These are phyloP conservation scores for Sphagnum magellanicum DNA, from an alignment of 228 moss, liverwort and hornwort genomes.

Conservation along the genomic window DNA sequence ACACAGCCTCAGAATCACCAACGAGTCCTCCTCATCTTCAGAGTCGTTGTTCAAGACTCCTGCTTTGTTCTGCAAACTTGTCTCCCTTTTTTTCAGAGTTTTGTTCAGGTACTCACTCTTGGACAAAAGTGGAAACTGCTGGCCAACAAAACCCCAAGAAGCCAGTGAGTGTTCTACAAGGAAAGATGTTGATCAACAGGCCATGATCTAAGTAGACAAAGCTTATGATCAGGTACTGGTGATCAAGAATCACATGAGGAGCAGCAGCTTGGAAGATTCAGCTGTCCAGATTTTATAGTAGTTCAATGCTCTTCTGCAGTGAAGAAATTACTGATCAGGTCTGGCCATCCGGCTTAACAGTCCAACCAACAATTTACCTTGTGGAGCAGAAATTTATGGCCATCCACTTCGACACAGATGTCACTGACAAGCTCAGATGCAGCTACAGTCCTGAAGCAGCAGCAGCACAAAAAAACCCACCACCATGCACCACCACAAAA, in stretches of 20 bases:
- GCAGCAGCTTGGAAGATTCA: not conserved
- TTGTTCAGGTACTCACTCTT: constrained; percentile 64
- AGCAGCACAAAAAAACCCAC: too few species aligned
- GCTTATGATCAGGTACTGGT: not conserved
- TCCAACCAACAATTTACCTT: constrained; percentile 28
- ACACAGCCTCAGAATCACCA: constrained; percentile 25
- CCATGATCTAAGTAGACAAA: too few species aligned
- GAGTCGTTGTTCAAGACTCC: constrained; percentile 39
- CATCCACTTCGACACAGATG: constrained; percentile 53
- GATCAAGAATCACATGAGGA: not conserved
- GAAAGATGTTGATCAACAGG: too few species aligned
- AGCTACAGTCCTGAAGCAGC: too few species aligned
- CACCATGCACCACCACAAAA: too few species aligned
- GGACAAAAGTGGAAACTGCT: constrained; percentile 70
- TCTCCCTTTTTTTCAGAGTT: constrained; percentile 47
- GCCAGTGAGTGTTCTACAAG: too few species aligned
- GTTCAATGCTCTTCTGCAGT: too few species aligned
- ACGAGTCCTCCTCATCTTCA: constrained; percentile 45
- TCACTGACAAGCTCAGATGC: constrained; percentile 70
- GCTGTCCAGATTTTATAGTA: not conserved
- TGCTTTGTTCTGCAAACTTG: constrained; percentile 34
- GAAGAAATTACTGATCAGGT: too few species aligned
- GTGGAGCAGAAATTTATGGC: constrained; percentile 65
- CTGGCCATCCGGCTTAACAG: too few species aligned
- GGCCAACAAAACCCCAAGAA: not conserved